Conservation (phyloP, 2,329 filamentous ascomycete genomes). For the Cladosporium sp. region DNA sequence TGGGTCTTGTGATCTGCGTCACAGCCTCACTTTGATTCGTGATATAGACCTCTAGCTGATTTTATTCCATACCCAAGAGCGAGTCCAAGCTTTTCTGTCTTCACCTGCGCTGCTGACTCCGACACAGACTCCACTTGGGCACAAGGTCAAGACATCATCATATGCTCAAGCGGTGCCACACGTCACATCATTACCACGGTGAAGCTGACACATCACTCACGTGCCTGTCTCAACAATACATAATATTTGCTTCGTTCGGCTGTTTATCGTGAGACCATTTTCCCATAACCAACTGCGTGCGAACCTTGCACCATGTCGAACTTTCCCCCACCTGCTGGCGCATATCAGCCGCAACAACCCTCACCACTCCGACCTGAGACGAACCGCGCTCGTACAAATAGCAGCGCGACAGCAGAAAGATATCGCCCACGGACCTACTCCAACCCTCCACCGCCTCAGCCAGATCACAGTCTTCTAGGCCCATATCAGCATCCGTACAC, state of each 20-base stretch:
- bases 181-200: neutral
- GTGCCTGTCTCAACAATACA: too few species aligned
- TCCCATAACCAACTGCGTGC: neutral
- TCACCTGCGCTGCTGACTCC: neutral
- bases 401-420: slow-evolving; percentile 4
- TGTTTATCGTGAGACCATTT: too few species aligned
- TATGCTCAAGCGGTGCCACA: neutral
- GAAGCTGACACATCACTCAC: neutral
- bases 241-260: too few species aligned
- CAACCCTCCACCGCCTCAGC: neutral
- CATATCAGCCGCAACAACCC: neutral
- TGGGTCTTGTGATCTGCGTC: slow-evolving; percentile 4
- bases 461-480: slow-evolving; percentile 2
- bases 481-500: slow-evolving; percentile 4
- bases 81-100: neutral
- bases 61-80: neutral
- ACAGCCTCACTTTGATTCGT: neutral
- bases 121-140: neutral
- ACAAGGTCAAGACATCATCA: neutral
- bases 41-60: neutral
- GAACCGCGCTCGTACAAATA: slow-evolving; percentile 6
- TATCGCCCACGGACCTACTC: slow-evolving; percentile 10
- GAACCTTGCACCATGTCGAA: neutral
- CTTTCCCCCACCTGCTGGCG: neutral
- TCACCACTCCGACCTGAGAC: neutral